Evolutionary conservation across 1,284 basidiomycete species (phyloP).

Genomic region (Malassezia obtusa): DNA sequence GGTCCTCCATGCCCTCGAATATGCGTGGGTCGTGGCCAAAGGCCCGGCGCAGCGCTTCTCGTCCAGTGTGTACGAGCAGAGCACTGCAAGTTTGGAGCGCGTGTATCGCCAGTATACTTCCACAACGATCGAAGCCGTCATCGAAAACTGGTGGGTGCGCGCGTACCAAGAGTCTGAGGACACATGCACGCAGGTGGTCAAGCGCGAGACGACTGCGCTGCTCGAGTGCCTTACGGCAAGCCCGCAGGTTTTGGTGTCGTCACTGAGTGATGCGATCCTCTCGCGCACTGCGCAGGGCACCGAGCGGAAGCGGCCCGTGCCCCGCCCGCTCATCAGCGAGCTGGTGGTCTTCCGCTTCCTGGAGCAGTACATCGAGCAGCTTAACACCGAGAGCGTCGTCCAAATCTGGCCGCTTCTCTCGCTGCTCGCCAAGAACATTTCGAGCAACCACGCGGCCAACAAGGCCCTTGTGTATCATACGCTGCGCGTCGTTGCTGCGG

Average conservation of each 20-base stretch:
- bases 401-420: constrained; percentile 72
- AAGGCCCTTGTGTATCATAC: constrained; percentile 60
- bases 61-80: not conserved
- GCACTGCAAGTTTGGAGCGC: constrained; percentile 56
- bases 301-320: constrained; percentile 1
- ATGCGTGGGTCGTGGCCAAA: constrained; percentile 20
- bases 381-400: constrained; percentile 78
- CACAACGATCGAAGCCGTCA: constrained; percentile 70
- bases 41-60: not conserved
- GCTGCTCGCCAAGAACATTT: constrained; percentile 68
- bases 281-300: constrained; percentile 18
- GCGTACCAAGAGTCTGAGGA: not conserved
- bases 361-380: constrained; percentile 69
- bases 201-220: constrained; percentile 8
- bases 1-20: constrained; percentile 25
- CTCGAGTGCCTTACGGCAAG: constrained; percentile 59
- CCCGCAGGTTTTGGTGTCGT: constrained; percentile 76
- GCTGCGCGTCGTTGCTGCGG: constrained; percentile 68
- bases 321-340: constrained; percentile 24
- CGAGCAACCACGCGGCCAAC: constrained; percentile 46
- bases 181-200: not conserved
- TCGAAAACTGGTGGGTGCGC: constrained; percentile 61
- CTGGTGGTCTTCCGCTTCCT: constrained; percentile 65
- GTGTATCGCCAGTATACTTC: constrained; percentile 69
- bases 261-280: constrained; percentile 62